Evolutionary conservation across 805 yeast species (phyloP), one percentile per base, ranked within the genome.

Genomic region (Kuraishia borneana): DNA sequence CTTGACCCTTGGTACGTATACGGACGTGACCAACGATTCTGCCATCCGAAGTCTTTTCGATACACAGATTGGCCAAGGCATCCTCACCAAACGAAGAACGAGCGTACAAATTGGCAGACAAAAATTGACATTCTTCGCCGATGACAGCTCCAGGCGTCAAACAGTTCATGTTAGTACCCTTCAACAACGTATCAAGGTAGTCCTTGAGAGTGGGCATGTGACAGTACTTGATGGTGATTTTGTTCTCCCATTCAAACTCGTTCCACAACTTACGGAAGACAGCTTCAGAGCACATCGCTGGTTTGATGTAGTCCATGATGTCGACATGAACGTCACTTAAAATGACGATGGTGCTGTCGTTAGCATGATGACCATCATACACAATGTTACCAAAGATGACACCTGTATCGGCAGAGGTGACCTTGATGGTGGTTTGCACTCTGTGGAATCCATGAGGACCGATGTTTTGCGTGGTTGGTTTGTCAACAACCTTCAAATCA

Each of bases 231-330:
- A 92, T 83, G 39, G 88, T 83, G 46, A 92, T 88, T 65, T 92
- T 92, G 65, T 92, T 92, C 60, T 92, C 98, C 98, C 98, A 92
- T 62, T 92, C 99, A 54, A 94, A 92, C 56, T 88, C 96, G 55
- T 87, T 85, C 99, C 99, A 92, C 97, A 88, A 89, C 49, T 77
- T 73, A 52, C 98, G 82, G 82, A 92, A 92, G 45, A 74, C 81
- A 30, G 77, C 74, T 60, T 89, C 97, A 12, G 87, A 64, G 56
- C 95, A 83, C 18, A 73, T 70, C n/a, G 94, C 92, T 16, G 98
- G 96, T 55, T 84, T 85, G 57, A 92, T 87, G 62, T 92, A 92
- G 58, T 92, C 97, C 87, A 92, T 84, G 35, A 92, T 83, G 55
- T 92, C 96, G 39, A 92, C 88, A 54, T 88, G 95, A 33, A 92